Evolutionary conservation across 495 filamentous ascomycete genomes (phyloP), one percentile per base, ranked within the genome.

Genomic region (Arthonia radiata): DNA sequence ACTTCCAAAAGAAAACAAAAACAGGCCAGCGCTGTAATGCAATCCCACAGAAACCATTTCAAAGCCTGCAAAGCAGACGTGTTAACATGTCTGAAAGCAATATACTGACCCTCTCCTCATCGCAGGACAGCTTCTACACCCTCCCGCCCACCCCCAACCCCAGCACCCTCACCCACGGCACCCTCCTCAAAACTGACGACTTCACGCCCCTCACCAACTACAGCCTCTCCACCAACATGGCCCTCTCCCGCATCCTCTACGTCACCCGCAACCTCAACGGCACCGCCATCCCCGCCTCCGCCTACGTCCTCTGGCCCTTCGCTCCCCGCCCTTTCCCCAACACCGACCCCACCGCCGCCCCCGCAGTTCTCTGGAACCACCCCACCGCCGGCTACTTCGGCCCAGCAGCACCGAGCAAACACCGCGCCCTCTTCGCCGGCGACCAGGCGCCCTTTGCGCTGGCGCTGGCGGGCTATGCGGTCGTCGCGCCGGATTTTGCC

Each of bases 401-500:
- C 13, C 34, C 56, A 2, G 38, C 43, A n/a, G 52, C 48, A 2
- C 60, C 61, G 7, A 56, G 51, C 12, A 42, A 51, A 15, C 37
- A 54, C 27, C 52, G 56, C 9, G 43, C 38, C 11, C 50, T 67
- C 1, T 50, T 42, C 42, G 56, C 62, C 23, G 39, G 48, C 15
- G 44, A 48, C 33, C 19, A 42, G 8, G 46, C 45, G 1, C 52
- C 57, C 0, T 63, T 50, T 30, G 34, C 46, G 4, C 38, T 65
- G 11, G 60, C 50, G 0, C 33, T 53, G 8, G 42, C 47, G 3
- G 62, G 62, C 9, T 63, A 57, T 32, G 59, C 52, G 8, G 60
- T 64, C 5, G 46, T 67, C 10, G 59, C 52, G 0, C 44, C 62
- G 2, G 62, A 67, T 34, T 65, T 60, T 34, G 57, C 55, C 4